These are phyloP conservation scores for Neurospora tetraspora DNA, from an alignment of 495 filamentous ascomycete species.

Conservation along the genomic window DNA sequence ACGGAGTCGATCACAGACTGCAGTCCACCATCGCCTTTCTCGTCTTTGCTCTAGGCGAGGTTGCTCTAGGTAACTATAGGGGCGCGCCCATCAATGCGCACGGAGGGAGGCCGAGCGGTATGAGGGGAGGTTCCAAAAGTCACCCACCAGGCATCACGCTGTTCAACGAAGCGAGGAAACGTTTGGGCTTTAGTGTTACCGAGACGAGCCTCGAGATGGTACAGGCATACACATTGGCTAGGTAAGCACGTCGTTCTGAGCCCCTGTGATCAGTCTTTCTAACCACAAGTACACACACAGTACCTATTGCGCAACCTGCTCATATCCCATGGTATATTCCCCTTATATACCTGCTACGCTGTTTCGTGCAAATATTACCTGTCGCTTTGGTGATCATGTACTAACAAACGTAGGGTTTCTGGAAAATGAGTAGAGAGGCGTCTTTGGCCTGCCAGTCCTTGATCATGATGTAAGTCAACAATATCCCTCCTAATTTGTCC, in stretches of 20 bases:
- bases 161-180: slow-evolving; percentile 50
- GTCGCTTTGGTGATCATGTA: background rate
- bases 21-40: slow-evolving; percentile 44
- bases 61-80: slow-evolving; percentile 38
- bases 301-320: slow-evolving; percentile 43
- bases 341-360: background rate
- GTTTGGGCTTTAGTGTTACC: slow-evolving; percentile 46
- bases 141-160: slow-evolving; percentile 45
- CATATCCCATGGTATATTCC: slow-evolving; percentile 35
- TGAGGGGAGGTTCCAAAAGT: slow-evolving; percentile 38
- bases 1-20: slow-evolving; percentile 40
- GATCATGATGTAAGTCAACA: slow-evolving; percentile 32
- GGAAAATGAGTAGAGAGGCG: slow-evolving; percentile 43
- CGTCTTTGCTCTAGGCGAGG: slow-evolving; percentile 46
- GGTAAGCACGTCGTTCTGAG: slow-evolving; percentile 26
- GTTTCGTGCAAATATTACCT: background rate
- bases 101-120: slow-evolving; percentile 39
- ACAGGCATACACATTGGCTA: slow-evolving; percentile 43
- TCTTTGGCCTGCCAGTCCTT: slow-evolving; percentile 44
- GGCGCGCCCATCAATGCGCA: slow-evolving; percentile 32
- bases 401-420: slow-evolving; percentile 41
- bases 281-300: slow-evolving; percentile 18
- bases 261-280: background rate
- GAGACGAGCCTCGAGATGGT: slow-evolving; percentile 48
- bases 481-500: background rate